phyloP scores from a whole-genome alignment of 805 yeast species.

The Sugiyamaella mastotermitis region DNA sequence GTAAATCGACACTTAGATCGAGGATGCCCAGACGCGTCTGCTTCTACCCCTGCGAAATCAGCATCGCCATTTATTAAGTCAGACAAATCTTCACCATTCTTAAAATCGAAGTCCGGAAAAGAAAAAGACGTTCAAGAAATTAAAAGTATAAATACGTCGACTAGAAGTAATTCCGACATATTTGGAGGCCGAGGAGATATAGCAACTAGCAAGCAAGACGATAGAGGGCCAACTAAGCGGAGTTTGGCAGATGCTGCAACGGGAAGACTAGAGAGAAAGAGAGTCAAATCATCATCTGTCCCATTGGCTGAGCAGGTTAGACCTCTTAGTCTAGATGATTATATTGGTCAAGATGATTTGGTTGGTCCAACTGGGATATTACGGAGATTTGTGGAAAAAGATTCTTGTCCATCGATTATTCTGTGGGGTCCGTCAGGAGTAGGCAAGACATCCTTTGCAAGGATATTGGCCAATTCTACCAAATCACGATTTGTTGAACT shows the following conservation, averaged over 20 bases:
- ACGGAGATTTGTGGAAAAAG: slow-evolving; percentile 52
- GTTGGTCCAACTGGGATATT: slow-evolving; percentile 60
- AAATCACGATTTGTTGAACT: slow-evolving; percentile 62
- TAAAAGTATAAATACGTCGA: too few species aligned
- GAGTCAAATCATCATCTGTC: slow-evolving; percentile 9
- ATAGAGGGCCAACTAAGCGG: not conserved
- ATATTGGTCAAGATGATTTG: slow-evolving; percentile 81
- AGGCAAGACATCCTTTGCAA: slow-evolving; percentile 84
- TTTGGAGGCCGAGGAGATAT: too few species aligned
- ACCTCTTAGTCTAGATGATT: slow-evolving; percentile 64
- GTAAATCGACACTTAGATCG: slow-evolving; percentile 30
- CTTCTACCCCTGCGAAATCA: not conserved
- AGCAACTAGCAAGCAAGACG: too few species aligned
- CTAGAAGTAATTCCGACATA: not conserved
- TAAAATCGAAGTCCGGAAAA: too few species aligned
- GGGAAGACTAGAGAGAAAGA: not conserved
- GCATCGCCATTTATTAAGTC: not conserved
- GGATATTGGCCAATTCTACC: slow-evolving; percentile 47
- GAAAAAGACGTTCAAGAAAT: not conserved
- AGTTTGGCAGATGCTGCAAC: not conserved
- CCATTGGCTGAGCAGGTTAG: slow-evolving; percentile 80
- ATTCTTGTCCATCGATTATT: slow-evolving; percentile 65
- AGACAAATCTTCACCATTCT: not conserved
- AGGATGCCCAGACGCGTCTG: slow-evolving; percentile 28
- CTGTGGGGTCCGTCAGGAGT: slow-evolving; percentile 97